Percentiles rank a stretch among this genome's conserved stretches.
phyloP scores from a whole-genome alignment of 2,329 filamentous ascomycete genomes.

The Sclerotinia nivalis region DNA sequence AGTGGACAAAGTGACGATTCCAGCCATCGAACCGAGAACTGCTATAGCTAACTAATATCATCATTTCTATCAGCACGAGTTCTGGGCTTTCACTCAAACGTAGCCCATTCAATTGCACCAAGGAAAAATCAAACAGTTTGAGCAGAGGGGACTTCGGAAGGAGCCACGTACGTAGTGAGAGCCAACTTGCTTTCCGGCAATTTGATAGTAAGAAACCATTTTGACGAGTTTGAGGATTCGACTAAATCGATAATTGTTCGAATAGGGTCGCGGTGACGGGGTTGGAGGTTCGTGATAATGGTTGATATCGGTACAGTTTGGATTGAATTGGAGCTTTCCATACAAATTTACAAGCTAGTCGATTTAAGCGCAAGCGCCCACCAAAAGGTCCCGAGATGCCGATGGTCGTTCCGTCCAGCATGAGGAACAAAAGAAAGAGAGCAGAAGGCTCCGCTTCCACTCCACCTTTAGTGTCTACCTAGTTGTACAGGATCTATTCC shows the following conservation, averaged over 20 bases:
- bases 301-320: conserved; percentile 3
- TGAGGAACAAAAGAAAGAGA: not conserved
- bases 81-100: not conserved
- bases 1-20: conserved; percentile 27
- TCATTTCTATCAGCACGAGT: conserved; percentile 28
- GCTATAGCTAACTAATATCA: conserved; percentile 40
- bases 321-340: conserved; percentile 7
- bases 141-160: not conserved
- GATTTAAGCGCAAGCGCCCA: conserved; percentile 23
- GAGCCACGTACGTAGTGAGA: conserved; percentile 40
- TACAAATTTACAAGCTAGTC: conserved; percentile 23
- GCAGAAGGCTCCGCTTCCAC: conserved; percentile 15
- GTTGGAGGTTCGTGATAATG: conserved; percentile 7
- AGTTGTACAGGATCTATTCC: not conserved
- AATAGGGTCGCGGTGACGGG: conserved; percentile 7
- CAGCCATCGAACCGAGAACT: conserved; percentile 35
- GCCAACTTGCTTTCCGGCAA: conserved; percentile 41
- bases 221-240: conserved; percentile 28
- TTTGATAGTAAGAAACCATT: conserved; percentile 41
- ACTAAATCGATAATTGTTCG: not conserved
- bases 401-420: not conserved
- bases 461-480: conserved; percentile 1
- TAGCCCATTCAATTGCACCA: conserved; percentile 24
- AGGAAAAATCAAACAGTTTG: conserved; percentile 28
- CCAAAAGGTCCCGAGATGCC: conserved; percentile 15